phyloP scores from a whole-genome alignment of 2,329 filamentous ascomycete genomes.

The Penicillium janthinellum region DNA sequence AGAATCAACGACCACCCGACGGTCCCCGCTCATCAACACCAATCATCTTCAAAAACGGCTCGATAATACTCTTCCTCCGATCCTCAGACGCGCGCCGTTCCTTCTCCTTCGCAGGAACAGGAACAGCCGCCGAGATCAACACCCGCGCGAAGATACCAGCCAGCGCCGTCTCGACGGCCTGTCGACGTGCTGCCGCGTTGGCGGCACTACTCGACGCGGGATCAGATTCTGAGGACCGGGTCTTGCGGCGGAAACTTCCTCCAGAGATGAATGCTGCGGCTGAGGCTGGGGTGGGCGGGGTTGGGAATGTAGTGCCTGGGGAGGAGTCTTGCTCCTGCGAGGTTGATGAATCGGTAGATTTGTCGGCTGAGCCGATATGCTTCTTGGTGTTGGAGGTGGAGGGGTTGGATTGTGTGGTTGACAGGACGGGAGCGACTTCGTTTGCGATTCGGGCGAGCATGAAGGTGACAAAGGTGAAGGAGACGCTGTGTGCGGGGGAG shows the following conservation, averaged over 20 bases:
- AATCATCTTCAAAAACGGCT: constrained; percentile 64
- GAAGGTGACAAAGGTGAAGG: constrained; percentile 82
- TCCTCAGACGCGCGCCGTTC: constrained; percentile 64
- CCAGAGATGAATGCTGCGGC: constrained; percentile 32
- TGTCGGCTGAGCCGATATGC: constrained; percentile 2
- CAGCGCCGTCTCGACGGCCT: constrained; percentile 62
- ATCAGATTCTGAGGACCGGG: constrained; percentile 29
- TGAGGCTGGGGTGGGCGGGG: constrained; percentile 23
- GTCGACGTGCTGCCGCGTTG: constrained; percentile 54
- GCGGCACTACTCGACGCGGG: constrained; percentile 26
- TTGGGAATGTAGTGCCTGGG: constrained; percentile 9
- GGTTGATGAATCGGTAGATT: constrained; percentile 6
- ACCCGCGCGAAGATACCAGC: constrained; percentile 66
- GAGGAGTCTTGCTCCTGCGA: constrained; percentile 3
- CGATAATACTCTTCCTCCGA: constrained; percentile 66
- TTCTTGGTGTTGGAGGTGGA: constrained; percentile 1
- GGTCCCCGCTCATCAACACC: constrained; percentile 38
- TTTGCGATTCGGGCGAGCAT: constrained; percentile 66
- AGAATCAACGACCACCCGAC: constrained; percentile 30
- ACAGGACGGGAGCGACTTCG: constrained; percentile 53
- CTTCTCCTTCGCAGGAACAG: constrained; percentile 52
- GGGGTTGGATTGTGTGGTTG: constrained; percentile 14
- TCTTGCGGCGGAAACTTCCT: constrained; percentile 34
- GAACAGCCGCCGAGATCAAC: constrained; percentile 57
- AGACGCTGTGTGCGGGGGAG: constrained; percentile 78